These are phyloP conservation scores for Mycena venus DNA, from an alignment of 768 basidiomycete genomes.

Conservation along the genomic window DNA sequence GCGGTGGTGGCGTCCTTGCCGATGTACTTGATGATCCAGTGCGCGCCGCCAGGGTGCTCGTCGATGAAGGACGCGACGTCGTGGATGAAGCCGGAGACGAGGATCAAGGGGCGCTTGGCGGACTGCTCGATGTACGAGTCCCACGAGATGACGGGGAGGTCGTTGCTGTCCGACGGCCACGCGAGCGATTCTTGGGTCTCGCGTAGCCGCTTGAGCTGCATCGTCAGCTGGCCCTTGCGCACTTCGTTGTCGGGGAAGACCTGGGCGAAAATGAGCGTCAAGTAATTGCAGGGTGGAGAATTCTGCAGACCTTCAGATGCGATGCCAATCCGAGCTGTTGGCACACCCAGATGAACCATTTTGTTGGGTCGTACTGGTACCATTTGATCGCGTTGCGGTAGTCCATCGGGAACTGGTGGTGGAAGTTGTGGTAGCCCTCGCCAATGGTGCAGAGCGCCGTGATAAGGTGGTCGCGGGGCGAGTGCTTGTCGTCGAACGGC, in stretches of 20 bases:
- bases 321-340: constrained; percentile 74
- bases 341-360: constrained; percentile 86
- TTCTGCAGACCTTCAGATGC: constrained; percentile 71
- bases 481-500: constrained; percentile 97
- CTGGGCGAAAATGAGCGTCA: constrained; percentile 35
- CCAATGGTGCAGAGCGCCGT: constrained; percentile 94
- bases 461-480: constrained; percentile 91
- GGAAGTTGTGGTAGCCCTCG: constrained; percentile 99
- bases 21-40: constrained; percentile 87
- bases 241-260: constrained; percentile 72
- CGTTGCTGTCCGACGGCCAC: constrained; percentile 85
- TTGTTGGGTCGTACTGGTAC: constrained; percentile 95
- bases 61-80: constrained; percentile 89
- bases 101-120: constrained; percentile 84
- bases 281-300: neutral
- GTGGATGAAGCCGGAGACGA: constrained; percentile 94
- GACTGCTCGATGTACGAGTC: constrained; percentile 87
- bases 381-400: constrained; percentile 96
- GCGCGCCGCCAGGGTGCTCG: constrained; percentile 93
- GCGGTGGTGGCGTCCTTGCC: constrained; percentile 95
- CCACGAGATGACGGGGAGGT: constrained; percentile 89
- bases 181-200: constrained; percentile 79
- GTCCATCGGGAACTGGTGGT: constrained; percentile 97
- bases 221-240: constrained; percentile 93
- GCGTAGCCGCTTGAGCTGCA: constrained; percentile 92